Percentiles rank a stretch among this genome's conserved stretches.
Conservation (phyloP, 2,329 filamentous ascomycete species). For the Cercospora sp. region DNA sequence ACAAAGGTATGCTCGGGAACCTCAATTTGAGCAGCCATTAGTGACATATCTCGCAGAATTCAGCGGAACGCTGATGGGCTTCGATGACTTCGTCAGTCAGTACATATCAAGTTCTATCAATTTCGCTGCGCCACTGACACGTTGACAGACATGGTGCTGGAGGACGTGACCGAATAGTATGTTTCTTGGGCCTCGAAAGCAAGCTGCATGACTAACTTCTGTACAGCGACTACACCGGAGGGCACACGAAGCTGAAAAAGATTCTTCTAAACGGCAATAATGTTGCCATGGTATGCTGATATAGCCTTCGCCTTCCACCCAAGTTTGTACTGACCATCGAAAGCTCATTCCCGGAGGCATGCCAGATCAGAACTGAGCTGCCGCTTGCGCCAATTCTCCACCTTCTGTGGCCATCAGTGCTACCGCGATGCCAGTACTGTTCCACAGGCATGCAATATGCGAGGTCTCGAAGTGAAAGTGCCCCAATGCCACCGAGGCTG, state of each 20-base stretch:
- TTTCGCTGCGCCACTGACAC: not conserved
- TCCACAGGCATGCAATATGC: not conserved
- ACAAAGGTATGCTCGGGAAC: constrained; percentile 69
- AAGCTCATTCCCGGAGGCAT: constrained; percentile 34
- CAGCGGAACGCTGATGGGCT: constrained; percentile 87
- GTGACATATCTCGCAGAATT: constrained; percentile 67
- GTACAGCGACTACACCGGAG: constrained; percentile 81
- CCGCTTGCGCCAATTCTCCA: not conserved
- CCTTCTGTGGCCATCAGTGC: not conserved
- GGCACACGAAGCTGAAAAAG: constrained; percentile 83
- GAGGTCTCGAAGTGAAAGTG: not conserved
- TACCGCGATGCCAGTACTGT: not conserved
- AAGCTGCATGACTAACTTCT: constrained; percentile 6
- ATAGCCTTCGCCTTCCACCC: not conserved
- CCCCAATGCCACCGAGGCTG: not conserved
- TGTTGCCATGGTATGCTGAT: constrained; percentile 84
- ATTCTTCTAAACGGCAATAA: constrained; percentile 98
- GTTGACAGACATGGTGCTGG: constrained; percentile 88
- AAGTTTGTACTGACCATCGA: not conserved
- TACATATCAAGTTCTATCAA: constrained; percentile 39
- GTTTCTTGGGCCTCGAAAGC: constrained; percentile 49
- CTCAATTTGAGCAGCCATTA: not conserved
- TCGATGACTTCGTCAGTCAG: constrained; percentile 99
- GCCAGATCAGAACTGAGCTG: constrained; percentile 26
- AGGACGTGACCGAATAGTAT: constrained; percentile 89